phyloP scores from a whole-genome alignment of 1,139 yeast species.

The Yamadazyma taylorii region DNA sequence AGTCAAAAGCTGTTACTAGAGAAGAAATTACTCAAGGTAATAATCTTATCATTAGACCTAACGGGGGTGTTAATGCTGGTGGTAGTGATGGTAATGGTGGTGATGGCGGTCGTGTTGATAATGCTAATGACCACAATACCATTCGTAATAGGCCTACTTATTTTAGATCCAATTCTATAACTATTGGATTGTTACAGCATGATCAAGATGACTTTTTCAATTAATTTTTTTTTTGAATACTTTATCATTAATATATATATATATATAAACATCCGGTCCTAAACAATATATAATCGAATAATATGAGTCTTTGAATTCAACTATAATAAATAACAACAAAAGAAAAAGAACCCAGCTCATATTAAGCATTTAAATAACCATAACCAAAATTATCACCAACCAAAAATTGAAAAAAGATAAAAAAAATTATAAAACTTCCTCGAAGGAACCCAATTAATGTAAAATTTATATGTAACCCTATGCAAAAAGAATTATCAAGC shows the following conservation, averaged over 20 bases:
- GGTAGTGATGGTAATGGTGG: no score
- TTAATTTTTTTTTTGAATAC: constrained; percentile 4
- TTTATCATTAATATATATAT: background rate
- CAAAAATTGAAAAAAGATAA: background rate
- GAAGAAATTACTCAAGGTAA: constrained; percentile 14
- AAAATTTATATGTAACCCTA: background rate
- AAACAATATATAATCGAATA: background rate
- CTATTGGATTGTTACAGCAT: constrained; percentile 43
- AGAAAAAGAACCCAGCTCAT: background rate
- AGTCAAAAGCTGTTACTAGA: constrained; percentile 20
- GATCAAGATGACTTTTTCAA: constrained; percentile 4
- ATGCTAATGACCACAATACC: background rate
- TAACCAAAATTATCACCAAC: constrained; percentile 1
- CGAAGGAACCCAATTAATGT: constrained; percentile 1
- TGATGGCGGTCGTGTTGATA: background rate
- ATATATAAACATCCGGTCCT: constrained; percentile 1
- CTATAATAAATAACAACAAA: background rate
- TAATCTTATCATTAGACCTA: constrained; percentile 31
- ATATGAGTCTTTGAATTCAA: background rate
- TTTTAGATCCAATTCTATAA: constrained; percentile 42
- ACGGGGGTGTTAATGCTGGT: no score
- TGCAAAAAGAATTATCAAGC: no score
- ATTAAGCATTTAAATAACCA: constrained; percentile 1
- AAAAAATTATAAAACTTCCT: background rate
- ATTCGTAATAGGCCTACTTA: constrained; percentile 25